These are phyloP conservation scores for Aureobasidium sp. DNA, from an alignment of 2,329 filamentous ascomycete species.

Conservation along the genomic window DNA sequence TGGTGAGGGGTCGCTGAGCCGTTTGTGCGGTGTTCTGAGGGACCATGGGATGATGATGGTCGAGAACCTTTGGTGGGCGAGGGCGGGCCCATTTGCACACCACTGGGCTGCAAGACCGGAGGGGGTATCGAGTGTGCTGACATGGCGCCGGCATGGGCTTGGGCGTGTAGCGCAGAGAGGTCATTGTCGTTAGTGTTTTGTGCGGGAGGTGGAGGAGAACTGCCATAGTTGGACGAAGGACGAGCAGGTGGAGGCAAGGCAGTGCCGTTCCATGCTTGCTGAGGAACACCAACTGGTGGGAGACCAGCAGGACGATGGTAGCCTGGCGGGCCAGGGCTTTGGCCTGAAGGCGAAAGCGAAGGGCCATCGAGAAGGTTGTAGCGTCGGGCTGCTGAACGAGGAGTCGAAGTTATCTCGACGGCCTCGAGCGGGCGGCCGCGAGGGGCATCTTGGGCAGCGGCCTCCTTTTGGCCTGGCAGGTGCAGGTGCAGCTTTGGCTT, in stretches of 20 bases:
- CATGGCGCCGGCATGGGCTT: conserved; percentile 26
- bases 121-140: conserved; percentile 14
- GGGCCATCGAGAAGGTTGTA: conserved; percentile 22
- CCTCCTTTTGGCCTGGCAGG: conserved; percentile 8
- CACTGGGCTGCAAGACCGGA: conserved; percentile 13
- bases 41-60: conserved; percentile 5
- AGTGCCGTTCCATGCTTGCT: conserved; percentile 23
- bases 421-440: conserved; percentile 19
- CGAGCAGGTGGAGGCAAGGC: conserved; percentile 18
- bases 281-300: conserved; percentile 16
- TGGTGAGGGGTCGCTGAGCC: conserved; percentile 17
- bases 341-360: conserved; percentile 36
- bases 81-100: conserved; percentile 15
- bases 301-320: conserved; percentile 17
- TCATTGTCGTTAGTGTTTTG: conserved; percentile 17
- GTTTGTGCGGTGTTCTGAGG: conserved; percentile 17
- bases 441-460: conserved; percentile 6
- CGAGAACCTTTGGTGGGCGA: conserved; percentile 14
- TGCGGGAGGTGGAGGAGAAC: conserved; percentile 15
- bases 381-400: conserved; percentile 11
- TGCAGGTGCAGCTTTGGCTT: conserved; percentile 56
- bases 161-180: conserved; percentile 20
- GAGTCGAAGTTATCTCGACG: conserved; percentile 14
- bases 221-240: conserved; percentile 16
- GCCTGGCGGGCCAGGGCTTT: conserved; percentile 34